Base-by-base conservation (phyloP, 73 alveolate genomes). In the Breviolum minutum region DNA sequence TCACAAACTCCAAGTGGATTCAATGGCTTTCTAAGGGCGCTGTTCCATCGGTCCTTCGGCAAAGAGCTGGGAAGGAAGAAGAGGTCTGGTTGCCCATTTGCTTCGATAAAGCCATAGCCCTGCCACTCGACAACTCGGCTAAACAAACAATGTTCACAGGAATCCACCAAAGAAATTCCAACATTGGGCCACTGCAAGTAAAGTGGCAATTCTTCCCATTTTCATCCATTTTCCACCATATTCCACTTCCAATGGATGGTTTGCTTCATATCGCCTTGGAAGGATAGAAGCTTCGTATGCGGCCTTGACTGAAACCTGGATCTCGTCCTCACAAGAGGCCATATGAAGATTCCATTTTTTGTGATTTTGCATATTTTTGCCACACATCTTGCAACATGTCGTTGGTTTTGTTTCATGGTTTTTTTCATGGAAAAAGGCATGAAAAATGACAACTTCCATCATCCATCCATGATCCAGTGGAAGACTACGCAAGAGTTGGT, bases 71-170 rank as follows among this genome's bases (percentile, higher is more conserved):
- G 98, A 26, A 92, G 80, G 82, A 92, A 92, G 74, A 92, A 92
- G 98, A 92, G 89, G 27, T 92, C 98, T n/a, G 89, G 40, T 11
- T 64, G 91, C 60, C 86, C 87, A 22, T 84, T 69, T 27, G 32
- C 98, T 92, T 92, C 98, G 79, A 92, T 92, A 90, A 92, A 92
- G 90, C 98, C 98, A 11, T 92, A 92, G 98, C 98, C 98, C 98
- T 92, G 13, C 22, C 63, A 3, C 26, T 24, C 27, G 80, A 70
- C 8, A 70, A 70, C 24, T 8, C 29, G 80, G 24, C 13, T n/a
- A n/a, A n/a, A n/a, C n/a, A n/a, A n/a, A n/a, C n/a, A n/a, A n/a
- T n/a, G n/a, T n/a, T n/a, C n/a, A n/a, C n/a, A n/a, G n/a, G n/a
- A 29, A 26, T 26, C 9, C 54, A 40, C 54, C 0, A 0, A 40